phyloP scores from a whole-genome alignment of 805 yeast genomes.

The Barnettozyma populi region DNA sequence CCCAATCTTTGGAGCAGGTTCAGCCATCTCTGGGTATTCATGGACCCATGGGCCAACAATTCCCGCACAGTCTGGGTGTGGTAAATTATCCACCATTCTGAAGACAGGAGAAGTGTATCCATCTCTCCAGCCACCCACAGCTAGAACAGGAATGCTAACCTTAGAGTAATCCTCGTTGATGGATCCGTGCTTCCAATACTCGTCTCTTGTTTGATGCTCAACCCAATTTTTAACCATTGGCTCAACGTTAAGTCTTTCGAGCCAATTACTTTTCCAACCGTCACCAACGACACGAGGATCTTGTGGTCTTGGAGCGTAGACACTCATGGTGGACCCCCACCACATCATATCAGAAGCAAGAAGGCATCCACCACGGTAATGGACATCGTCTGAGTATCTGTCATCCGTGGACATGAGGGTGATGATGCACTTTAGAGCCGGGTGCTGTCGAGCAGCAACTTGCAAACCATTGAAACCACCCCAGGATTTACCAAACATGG shows the following conservation, averaged over 20 bases:
- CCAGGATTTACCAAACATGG: constrained; percentile 46
- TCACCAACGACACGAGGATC: constrained; percentile 37
- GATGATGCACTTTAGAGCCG: constrained; percentile 38
- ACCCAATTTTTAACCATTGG: constrained; percentile 41
- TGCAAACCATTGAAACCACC: constrained; percentile 44
- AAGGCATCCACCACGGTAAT: constrained; percentile 41
- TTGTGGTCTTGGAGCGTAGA: constrained; percentile 41
- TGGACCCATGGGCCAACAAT: constrained; percentile 46
- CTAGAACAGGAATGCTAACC: constrained; percentile 38
- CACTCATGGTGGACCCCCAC: constrained; percentile 46
- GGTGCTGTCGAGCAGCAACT: constrained; percentile 42
- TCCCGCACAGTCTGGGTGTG: constrained; percentile 29
- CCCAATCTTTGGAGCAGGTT: constrained; percentile 40
- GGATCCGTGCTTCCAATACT: constrained; percentile 44
- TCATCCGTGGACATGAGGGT: constrained; percentile 44
- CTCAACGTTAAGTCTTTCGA: constrained; percentile 30
- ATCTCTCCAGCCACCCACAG: constrained; percentile 44
- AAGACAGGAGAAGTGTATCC: constrained; percentile 41
- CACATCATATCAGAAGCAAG: constrained; percentile 42
- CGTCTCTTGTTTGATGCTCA: constrained; percentile 39
- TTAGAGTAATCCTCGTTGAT: constrained; percentile 35
- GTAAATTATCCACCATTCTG: constrained; percentile 36
- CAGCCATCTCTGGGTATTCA: constrained; percentile 44
- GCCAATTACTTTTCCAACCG: constrained; percentile 38
- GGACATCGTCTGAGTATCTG: constrained; percentile 44